Evolutionary conservation across 352 stramenopile genomes (phyloP).

Genomic region (Peronosclerospora sorghi): DNA sequence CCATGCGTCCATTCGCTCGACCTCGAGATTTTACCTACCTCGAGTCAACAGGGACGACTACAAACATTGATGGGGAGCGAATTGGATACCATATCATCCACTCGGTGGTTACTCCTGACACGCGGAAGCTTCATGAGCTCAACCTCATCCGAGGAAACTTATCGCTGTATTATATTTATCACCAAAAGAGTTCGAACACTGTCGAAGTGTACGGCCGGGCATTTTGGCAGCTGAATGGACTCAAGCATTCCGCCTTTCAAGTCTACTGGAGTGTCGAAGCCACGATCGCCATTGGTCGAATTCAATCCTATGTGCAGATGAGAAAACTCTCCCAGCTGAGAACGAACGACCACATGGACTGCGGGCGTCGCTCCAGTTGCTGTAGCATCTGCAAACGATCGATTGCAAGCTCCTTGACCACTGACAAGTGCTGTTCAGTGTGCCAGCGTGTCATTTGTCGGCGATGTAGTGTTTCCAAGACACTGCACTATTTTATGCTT

Average conservation of each 20-base stretch:
- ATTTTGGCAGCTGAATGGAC: slow-evolving; percentile 18
- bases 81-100: slow-evolving; percentile 27
- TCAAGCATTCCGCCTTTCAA: slow-evolving; percentile 3
- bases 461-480: slow-evolving; percentile 6
- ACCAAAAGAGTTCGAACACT: slow-evolving; percentile 16
- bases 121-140: slow-evolving; percentile 9
- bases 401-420: slow-evolving; percentile 3
- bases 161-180: slow-evolving; percentile 22
- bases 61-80: slow-evolving; percentile 19
- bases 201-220: slow-evolving; percentile 26
- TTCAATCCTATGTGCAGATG: slow-evolving; percentile 9
- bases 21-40: slow-evolving; percentile 31
- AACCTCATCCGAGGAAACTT: slow-evolving; percentile 22
- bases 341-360: neutral
- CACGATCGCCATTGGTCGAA: slow-evolving; percentile 6
- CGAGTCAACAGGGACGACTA: slow-evolving; percentile 23
- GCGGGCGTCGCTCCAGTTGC: neutral
- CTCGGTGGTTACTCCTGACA: slow-evolving; percentile 16
- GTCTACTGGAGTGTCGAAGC: slow-evolving; percentile 6
- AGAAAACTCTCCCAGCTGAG: slow-evolving; percentile 11
- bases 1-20: slow-evolving; percentile 20
- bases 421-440: slow-evolving; percentile 15
- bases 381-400: slow-evolving; percentile 15
- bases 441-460: slow-evolving; percentile 15
- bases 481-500: slow-evolving; percentile 8